Evolutionary conservation across 768 basidiomycete species (phyloP), one percentile per base, ranked within the genome.

Genomic region (Mycena galericulata): DNA sequence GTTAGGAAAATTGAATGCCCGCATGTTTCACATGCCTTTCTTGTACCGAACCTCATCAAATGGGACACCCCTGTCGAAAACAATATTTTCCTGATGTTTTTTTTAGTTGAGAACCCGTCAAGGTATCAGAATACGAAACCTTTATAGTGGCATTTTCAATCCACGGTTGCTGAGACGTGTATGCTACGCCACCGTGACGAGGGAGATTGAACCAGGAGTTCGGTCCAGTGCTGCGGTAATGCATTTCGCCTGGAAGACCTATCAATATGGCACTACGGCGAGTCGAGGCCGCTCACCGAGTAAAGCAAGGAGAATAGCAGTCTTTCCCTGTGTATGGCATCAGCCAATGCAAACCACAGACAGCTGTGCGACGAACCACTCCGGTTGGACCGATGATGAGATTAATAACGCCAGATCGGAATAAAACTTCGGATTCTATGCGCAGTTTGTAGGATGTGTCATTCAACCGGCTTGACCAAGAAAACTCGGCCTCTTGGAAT

Each of bases 111-210:
- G 18, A 17, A 8, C 11, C 4, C 14, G 18, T 41, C 40, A 17
- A 41, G 18, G 14, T 14, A 36, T 15, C 36, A 38, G 36, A 38
- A 41, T 41, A 4, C 10, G 8, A 4, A 12, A 47, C 46, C 46
- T 66, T 81, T 67, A 88, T 86, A 0, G 86, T 89, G 66, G 87
- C 87, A 57, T 88, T 90, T 74, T 86, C 82, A 8, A 90, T 82
- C 90, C 90, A 92, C 4, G 87, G 83, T 71, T 89, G 88, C 74
- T 92, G 90, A 5, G 88, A 86, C 2, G 88, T 86, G 74, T 89
- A 90, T 11, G 88, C 86, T 14, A 91, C 83, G 14, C 90, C 89
- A 1, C 83, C 84, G 11, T 77, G 75, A 8, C 89, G 79, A 17
- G 90, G 89, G 1, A 90, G 79, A 65, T 84, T 84, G 75, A 83